Base-by-base conservation (phyloP, 805 yeast species). In the Starmerella apicola region DNA sequence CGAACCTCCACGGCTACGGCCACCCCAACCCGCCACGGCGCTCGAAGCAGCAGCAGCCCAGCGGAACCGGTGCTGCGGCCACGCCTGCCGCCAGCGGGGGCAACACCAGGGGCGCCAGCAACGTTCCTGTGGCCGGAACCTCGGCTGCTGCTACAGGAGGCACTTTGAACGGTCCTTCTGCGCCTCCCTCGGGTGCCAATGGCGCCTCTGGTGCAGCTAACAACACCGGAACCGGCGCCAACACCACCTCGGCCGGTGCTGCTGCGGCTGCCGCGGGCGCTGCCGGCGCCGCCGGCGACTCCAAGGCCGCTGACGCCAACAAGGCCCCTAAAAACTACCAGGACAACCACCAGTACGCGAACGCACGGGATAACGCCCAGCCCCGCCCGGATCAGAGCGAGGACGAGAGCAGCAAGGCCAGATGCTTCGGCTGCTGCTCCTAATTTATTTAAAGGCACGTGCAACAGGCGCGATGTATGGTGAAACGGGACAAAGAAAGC, bases 1-100 rank as follows among this genome's bases (percentile, higher is more conserved):
- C 95, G 39, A 86, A 86, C 56, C 65, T 86, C 48, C 96, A 86
- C 61, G 97, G 97, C 32, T 86, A 86, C 60, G 96, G 96, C 26
- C 91, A 85, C 60, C 95, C 95, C 46, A 95, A 52, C 35, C 54
- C 56, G 30, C 48, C 50, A 20, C 43, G 47, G 33, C 50, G 42
- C 39, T 38, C 45, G 15, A 36, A 48, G 21, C 46, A 45, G 36
- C 49, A 40, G 31, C 48, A 39, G 24, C 37, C 36, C 28, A 37
- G 39, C 18, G 34, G 45, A 28, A 39, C 38, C 8, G 48, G 44
- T 18, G 44, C 42, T 2, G 41, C 45, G 13, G 39, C 38, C 15
- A 47, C 45, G 10, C 43, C 39, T 9, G 42, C 34, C 21, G 38
- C 44, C 19, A 27, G 28, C 27, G 29, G 25, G 32, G 36, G 18